Evolutionary conservation across 164 flowering plant genomes (phyloP).

Genomic region (Buxus sempervirens): DNA sequence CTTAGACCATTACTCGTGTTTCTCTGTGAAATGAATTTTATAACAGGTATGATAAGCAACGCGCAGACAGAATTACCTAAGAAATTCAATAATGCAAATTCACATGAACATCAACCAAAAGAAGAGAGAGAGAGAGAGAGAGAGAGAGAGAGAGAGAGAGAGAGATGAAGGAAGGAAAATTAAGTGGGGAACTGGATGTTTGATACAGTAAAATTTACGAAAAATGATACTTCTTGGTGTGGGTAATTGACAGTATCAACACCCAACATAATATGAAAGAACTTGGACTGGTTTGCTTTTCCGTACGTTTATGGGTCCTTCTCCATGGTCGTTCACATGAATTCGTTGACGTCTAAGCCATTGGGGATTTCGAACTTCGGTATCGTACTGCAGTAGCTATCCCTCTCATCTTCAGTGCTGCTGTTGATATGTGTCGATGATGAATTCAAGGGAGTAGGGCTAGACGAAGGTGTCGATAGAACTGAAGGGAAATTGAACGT

Average conservation of each 20-base stretch:
- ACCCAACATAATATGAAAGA: background rate
- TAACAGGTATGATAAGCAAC: no score
- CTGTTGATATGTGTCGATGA: constrained; percentile 32
- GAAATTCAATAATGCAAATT: no score
- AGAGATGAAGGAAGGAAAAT: no score
- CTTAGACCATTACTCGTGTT: background rate
- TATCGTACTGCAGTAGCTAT: constrained; percentile 53
- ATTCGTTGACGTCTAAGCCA: constrained; percentile 38
- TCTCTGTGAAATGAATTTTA: no score
- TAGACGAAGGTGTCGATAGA: constrained; percentile 56
- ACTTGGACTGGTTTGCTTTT: background rate
- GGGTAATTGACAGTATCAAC: constrained; percentile 18
- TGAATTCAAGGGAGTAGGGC: constrained; percentile 52
- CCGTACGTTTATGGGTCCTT: background rate
- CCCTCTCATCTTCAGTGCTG: constrained; percentile 53
- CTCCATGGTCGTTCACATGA: constrained; percentile 31
- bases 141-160: no score
- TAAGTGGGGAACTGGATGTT: background rate
- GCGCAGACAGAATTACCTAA: no score
- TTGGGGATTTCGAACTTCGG: constrained; percentile 54
- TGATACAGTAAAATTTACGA: constrained; percentile 10
- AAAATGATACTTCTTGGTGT: background rate
- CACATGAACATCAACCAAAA: no score
- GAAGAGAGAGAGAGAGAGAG: no score
- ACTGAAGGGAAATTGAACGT: constrained; percentile 34